A percentile compares a stretch with the other conserved stretches of the same genome.
phyloP scores from a whole-genome alignment of 2,329 filamentous ascomycete species.

The Pseudogymnoascus destructans region DNA sequence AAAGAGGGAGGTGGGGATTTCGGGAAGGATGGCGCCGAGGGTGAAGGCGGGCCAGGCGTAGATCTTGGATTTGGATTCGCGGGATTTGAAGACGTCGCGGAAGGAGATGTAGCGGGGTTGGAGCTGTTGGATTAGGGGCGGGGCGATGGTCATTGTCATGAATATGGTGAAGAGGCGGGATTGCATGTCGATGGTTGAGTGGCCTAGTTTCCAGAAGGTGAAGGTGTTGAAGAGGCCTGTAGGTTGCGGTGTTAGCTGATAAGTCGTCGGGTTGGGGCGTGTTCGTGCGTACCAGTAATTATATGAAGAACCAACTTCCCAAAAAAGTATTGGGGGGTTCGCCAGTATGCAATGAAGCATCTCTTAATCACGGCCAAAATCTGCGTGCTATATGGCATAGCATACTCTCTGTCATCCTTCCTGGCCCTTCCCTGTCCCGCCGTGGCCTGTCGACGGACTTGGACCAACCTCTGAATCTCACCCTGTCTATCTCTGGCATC shows the following conservation, averaged over 20 bases:
- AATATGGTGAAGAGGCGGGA: slow-evolving; percentile 61
- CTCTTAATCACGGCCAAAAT: slow-evolving; percentile 40
- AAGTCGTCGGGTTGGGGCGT: slow-evolving; percentile 40
- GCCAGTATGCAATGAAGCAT: slow-evolving; percentile 49
- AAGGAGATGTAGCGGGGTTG: slow-evolving; percentile 56
- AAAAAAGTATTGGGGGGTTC: slow-evolving; percentile 46
- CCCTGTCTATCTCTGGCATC: slow-evolving; percentile 27
- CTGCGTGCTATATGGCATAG: slow-evolving; percentile 44
- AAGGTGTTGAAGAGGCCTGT: slow-evolving; percentile 53
- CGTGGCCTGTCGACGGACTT: slow-evolving; percentile 29
- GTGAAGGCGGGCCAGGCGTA: slow-evolving; percentile 64
- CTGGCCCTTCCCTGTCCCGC: slow-evolving; percentile 24
- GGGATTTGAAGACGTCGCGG: slow-evolving; percentile 51
- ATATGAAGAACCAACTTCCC: slow-evolving; percentile 52
- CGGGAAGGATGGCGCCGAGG: slow-evolving; percentile 50
- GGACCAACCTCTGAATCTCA: slow-evolving; percentile 40
- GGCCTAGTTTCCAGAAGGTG: slow-evolving; percentile 50
- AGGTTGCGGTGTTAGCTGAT: neutral
- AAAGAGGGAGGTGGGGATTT: slow-evolving; percentile 56
- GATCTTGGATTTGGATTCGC: slow-evolving; percentile 61
- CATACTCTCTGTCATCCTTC: slow-evolving; percentile 45
- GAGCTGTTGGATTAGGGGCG: slow-evolving; percentile 60
- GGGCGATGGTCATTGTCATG: slow-evolving; percentile 58
- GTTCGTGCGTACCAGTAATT: slow-evolving; percentile 34
- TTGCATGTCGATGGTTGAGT: slow-evolving; percentile 47